Evolutionary conservation across 352 stramenopile genomes (phyloP).

Genomic region (Phytophthora chlamydospora): DNA sequence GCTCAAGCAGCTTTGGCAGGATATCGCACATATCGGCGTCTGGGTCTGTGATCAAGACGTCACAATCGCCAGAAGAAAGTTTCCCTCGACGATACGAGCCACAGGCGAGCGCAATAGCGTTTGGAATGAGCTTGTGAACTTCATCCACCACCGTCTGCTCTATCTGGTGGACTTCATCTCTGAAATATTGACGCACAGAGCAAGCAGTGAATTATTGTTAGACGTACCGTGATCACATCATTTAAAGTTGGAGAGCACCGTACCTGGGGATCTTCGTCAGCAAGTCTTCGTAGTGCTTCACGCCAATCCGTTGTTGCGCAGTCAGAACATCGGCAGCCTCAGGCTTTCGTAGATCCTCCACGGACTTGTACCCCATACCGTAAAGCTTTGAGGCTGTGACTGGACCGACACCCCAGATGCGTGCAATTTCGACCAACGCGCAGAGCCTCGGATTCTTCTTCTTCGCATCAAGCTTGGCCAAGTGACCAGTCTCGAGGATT

Average conservation of each 20-base stretch:
- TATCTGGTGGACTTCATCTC: conserved; percentile 75
- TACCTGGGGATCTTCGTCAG: conserved; percentile 73
- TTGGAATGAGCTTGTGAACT: conserved; percentile 67
- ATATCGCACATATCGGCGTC: conserved; percentile 72
- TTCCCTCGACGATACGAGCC: conserved; percentile 86
- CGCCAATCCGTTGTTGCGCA: conserved; percentile 74
- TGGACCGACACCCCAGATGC: conserved; percentile 83
- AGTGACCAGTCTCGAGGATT: conserved; percentile 72
- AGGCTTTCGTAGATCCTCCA: conserved; percentile 57
- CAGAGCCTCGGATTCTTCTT: conserved; percentile 63
- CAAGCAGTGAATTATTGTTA: neutral
- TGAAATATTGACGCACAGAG: conserved; percentile 16
- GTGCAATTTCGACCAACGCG: conserved; percentile 65
- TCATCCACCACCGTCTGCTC: conserved; percentile 76
- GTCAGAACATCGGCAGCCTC: conserved; percentile 50
- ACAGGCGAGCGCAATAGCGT: conserved; percentile 66
- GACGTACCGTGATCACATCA: neutral
- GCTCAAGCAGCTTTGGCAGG: conserved; percentile 66
- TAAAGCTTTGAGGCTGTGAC: conserved; percentile 81
- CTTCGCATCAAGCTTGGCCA: conserved; percentile 86
- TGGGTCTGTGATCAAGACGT: conserved; percentile 82
- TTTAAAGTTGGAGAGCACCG: neutral
- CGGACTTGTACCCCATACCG: conserved; percentile 68
- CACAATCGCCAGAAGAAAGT: conserved; percentile 69
- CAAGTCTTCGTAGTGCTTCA: conserved; percentile 85